These are phyloP conservation scores for Naegleria lovaniensis DNA, from an alignment of 208 protist genomes.

Conservation along the genomic window DNA sequence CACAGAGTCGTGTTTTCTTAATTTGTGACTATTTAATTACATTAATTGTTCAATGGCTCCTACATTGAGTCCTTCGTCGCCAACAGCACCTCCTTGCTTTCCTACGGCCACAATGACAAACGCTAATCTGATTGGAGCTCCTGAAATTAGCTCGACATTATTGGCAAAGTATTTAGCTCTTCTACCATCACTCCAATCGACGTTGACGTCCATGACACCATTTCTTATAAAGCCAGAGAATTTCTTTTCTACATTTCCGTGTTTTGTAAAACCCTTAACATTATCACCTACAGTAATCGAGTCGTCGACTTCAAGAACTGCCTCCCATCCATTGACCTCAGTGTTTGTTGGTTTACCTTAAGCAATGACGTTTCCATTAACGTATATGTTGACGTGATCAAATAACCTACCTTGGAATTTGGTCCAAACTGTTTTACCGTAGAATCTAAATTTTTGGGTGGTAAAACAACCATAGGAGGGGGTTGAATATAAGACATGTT, in stretches of 20 bases:
- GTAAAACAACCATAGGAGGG: background rate
- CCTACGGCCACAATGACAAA: background rate
- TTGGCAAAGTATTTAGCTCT: background rate
- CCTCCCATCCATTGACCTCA: background rate
- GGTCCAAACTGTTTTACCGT: background rate
- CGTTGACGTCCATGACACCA: background rate
- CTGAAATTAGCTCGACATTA: background rate
- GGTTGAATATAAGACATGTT: background rate
- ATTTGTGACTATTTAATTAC: too few relatives aligned
- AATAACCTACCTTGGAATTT: background rate
- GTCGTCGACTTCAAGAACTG: background rate
- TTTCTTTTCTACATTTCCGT: background rate
- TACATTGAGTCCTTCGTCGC: background rate
- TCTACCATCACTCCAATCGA: background rate
- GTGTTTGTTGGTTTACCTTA: background rate
- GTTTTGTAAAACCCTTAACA: background rate
- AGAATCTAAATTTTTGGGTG: background rate
- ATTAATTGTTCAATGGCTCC: background rate
- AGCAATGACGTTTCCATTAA: too few relatives aligned
- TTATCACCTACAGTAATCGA: background rate
- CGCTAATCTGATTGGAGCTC: background rate
- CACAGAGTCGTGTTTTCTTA: too few relatives aligned
- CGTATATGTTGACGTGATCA: too few relatives aligned
- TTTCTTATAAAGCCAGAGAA: background rate
- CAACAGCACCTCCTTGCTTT: background rate